Percentiles rank a stretch among this genome's conserved stretches.
Evolutionary conservation across 768 basidiomycete genomes (phyloP).

Genomic region (Artomyces pyxidatus): DNA sequence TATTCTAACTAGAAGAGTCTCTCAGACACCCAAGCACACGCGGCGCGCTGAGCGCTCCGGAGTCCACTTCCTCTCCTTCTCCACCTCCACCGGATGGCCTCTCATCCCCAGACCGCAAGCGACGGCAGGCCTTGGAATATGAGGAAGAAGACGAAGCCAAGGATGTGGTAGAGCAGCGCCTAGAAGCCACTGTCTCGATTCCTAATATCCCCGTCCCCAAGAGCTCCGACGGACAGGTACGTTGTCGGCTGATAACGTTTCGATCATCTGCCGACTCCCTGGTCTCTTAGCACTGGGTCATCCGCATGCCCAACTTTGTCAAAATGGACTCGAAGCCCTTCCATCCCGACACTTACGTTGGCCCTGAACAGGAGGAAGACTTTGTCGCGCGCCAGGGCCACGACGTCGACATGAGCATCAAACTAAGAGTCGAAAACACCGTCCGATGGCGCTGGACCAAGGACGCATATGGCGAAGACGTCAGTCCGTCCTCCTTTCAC

Average conservation of each 20-base stretch:
- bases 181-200: conserved; percentile 66
- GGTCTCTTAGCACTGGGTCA: conserved; percentile 77
- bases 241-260: too few relatives aligned
- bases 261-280: too few relatives aligned
- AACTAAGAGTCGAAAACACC: conserved; percentile 88
- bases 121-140: conserved; percentile 68
- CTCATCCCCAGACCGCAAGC: conserved; percentile 48
- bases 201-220: conserved; percentile 83
- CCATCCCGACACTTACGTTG: conserved; percentile 77
- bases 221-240: conserved; percentile 75
- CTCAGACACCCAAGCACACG: conserved; percentile 7
- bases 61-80: conserved; percentile 20
- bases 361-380: conserved; percentile 72
- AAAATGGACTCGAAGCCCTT: conserved; percentile 86
- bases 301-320: conserved; percentile 91
- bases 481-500: too few relatives aligned
- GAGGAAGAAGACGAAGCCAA: conserved; percentile 66
- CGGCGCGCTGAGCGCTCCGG: conserved; percentile 17
- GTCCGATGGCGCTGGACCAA: conserved; percentile 93
- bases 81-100: conserved; percentile 48
- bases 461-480: conserved; percentile 66
- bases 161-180: conserved; percentile 42
- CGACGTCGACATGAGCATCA: conserved; percentile 72
- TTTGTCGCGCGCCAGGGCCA: conserved; percentile 50
- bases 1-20: not conserved